These are phyloP conservation scores for Elaeis oleifera DNA, from an alignment of 202 grass and related monocot genomes.

Conservation along the genomic window DNA sequence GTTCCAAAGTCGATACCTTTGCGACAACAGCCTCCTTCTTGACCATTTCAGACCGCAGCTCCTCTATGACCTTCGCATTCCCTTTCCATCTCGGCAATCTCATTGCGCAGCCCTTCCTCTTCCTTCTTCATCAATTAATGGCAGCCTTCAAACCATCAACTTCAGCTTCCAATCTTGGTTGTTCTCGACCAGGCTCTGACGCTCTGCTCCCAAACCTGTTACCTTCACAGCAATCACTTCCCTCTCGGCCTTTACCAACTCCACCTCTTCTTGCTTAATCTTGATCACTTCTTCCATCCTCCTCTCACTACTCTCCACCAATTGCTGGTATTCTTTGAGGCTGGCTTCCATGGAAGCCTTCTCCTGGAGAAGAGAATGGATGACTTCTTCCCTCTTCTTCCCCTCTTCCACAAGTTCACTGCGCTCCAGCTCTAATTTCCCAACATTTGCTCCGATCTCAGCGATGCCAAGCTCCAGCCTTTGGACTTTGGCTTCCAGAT, in stretches of 20 bases:
- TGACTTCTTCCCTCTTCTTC: constrained; percentile 22
- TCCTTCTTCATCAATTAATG: too few relatives aligned
- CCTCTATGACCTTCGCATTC: constrained; percentile 6
- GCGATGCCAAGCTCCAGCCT: constrained; percentile 10
- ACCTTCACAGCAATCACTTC: too few relatives aligned
- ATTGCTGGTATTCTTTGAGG: constrained; percentile 23
- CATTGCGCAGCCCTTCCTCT: too few relatives aligned
- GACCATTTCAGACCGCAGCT: background rate
- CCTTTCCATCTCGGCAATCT: too few relatives aligned
- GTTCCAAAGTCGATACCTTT: too few relatives aligned
- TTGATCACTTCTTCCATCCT: constrained; percentile 21
- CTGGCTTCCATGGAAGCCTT: constrained; percentile 24
- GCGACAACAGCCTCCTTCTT: too few relatives aligned
- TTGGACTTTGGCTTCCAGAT: background rate
- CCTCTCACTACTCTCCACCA: background rate
- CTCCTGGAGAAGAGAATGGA: constrained; percentile 7
- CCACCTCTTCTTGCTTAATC: constrained; percentile 22
- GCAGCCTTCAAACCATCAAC: background rate
- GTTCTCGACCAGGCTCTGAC: constrained; percentile 2
- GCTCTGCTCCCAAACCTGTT: too few relatives aligned
- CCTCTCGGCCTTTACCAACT: constrained; percentile 8
- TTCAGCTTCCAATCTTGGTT: constrained; percentile 27
- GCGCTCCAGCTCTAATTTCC: constrained; percentile 3
- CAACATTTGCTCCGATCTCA: constrained; percentile 15
- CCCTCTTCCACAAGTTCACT: constrained; percentile 26